Evolutionary conservation across 2,329 filamentous ascomycete species (phyloP).

Genomic region (Teratosphaeria gauchensis): DNA sequence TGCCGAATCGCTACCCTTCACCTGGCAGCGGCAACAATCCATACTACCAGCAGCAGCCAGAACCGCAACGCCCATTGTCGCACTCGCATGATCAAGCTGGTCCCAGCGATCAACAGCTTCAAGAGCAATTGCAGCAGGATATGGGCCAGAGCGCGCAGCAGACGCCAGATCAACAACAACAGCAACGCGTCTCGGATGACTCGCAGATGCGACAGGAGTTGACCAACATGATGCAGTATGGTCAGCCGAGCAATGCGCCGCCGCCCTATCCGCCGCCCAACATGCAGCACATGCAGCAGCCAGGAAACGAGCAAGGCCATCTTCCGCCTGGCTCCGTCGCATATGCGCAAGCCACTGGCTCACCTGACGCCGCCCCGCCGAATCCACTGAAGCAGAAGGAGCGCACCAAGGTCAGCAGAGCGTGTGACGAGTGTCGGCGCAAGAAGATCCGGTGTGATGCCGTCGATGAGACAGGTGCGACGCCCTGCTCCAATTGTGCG

Average conservation of each 20-base stretch:
- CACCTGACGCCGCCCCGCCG: not conserved
- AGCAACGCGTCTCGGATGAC: conserved; percentile 1
- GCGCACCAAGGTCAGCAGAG: conserved; percentile 75
- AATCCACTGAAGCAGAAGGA: conserved; percentile 35
- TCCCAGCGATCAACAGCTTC: not conserved
- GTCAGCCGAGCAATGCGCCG: not conserved
- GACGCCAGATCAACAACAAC: not conserved
- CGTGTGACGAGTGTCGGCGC: conserved; percentile 78
- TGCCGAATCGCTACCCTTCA: conserved; percentile 2
- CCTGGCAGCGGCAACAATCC: not conserved
- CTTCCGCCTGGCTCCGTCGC: conserved; percentile 1
- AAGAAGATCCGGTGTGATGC: conserved; percentile 88
- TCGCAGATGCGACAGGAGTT: conserved; percentile 3
- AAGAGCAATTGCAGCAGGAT: not conserved
- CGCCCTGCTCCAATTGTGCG: conserved; percentile 72
- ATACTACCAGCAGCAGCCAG: conserved; percentile 1
- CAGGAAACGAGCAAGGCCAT: not conserved
- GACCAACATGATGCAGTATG: conserved; percentile 1
- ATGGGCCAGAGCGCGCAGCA: not conserved
- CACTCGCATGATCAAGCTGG: not conserved
- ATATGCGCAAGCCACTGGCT: conserved; percentile 1
- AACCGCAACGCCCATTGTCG: not conserved
- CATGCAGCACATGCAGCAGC: not conserved
- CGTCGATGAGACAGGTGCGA: conserved; percentile 59
- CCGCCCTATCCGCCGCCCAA: not conserved